phyloP scores from a whole-genome alignment of 805 yeast species.

The Novakomyces olei region DNA sequence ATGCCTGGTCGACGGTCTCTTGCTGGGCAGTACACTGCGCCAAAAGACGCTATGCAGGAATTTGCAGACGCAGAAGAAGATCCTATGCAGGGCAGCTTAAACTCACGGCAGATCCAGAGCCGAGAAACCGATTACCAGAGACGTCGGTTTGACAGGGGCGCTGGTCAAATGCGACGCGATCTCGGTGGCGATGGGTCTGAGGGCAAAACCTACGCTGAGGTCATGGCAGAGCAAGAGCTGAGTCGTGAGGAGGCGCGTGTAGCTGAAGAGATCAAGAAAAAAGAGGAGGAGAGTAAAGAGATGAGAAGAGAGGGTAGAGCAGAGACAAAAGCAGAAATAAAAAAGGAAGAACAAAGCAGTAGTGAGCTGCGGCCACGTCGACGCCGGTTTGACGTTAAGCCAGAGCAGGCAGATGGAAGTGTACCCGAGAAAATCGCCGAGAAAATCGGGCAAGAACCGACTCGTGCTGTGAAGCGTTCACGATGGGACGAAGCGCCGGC shows the following conservation, averaged over 20 bases:
- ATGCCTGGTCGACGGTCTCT: too few species aligned
- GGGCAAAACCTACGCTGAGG: slow-evolving; percentile 20
- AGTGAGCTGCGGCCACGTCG: slow-evolving; percentile 9
- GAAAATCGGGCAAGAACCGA: slow-evolving; percentile 1
- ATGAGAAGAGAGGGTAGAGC: slow-evolving; percentile 27
- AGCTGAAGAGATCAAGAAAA: slow-evolving; percentile 12
- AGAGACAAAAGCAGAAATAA: slow-evolving; percentile 14
- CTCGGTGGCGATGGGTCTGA: slow-evolving; percentile 5
- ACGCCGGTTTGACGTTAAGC: slow-evolving; percentile 15
- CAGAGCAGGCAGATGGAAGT: slow-evolving; percentile 1
- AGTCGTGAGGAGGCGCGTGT: slow-evolving; percentile 19
- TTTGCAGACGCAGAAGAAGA: slow-evolving; percentile 14
- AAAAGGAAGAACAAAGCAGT: not conserved
- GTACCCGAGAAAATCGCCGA: slow-evolving; percentile 10
- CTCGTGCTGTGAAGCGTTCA: slow-evolving; percentile 8
- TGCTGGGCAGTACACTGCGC: slow-evolving; percentile 22
- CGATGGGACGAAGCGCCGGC: slow-evolving; percentile 10
- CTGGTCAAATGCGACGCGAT: slow-evolving; percentile 15
- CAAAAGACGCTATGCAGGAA: slow-evolving; percentile 17
- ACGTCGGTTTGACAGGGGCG: slow-evolving; percentile 17
- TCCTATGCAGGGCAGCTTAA: slow-evolving; percentile 11
- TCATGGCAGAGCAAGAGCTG: slow-evolving; percentile 21
- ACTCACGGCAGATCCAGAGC: slow-evolving; percentile 13
- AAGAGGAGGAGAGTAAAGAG: too few species aligned
- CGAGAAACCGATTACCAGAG: slow-evolving; percentile 29